These are phyloP conservation scores for Papiliotrema nemorosa DNA, from an alignment of 1,284 basidiomycete species.

Conservation along the genomic window DNA sequence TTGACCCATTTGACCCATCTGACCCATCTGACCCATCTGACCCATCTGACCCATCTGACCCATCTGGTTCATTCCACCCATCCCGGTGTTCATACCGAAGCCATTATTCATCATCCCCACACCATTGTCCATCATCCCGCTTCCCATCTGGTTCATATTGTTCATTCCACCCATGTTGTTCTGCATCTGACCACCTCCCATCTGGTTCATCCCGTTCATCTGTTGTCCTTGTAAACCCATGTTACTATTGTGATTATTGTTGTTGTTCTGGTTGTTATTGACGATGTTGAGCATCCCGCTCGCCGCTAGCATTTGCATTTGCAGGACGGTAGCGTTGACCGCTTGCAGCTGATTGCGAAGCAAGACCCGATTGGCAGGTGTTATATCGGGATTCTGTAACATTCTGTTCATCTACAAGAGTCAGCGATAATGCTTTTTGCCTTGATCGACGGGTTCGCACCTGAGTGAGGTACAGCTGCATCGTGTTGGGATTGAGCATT, in stretches of 20 bases:
- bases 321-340: slow-evolving; percentile 36
- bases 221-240: slow-evolving; percentile 7
- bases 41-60: slow-evolving; percentile 8
- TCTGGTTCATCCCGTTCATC: slow-evolving; percentile 11
- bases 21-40: neutral
- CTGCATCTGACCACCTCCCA: slow-evolving; percentile 10
- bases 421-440: slow-evolving; percentile 1
- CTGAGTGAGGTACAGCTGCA: slow-evolving; percentile 27
- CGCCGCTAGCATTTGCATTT: slow-evolving; percentile 41
- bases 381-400: slow-evolving; percentile 33
- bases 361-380: slow-evolving; percentile 16
- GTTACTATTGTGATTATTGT: neutral
- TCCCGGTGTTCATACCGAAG: slow-evolving; percentile 11
- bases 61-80: slow-evolving; percentile 15
- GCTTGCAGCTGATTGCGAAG: slow-evolving; percentile 33
- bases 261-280: no score
- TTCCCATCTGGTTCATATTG: slow-evolving; percentile 7
- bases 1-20: no score
- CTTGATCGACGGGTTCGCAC: slow-evolving; percentile 6
- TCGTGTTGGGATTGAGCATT: slow-evolving; percentile 27
- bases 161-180: slow-evolving; percentile 20
- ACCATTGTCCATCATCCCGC: slow-evolving; percentile 2
- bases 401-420: slow-evolving; percentile 29
- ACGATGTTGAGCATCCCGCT: slow-evolving; percentile 13
- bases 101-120: slow-evolving; percentile 2